A percentile compares a stretch with the other conserved stretches of the same genome.
phyloP scores from a whole-genome alignment of 75 land plant species.

The Isoetes taiwanensis region DNA sequence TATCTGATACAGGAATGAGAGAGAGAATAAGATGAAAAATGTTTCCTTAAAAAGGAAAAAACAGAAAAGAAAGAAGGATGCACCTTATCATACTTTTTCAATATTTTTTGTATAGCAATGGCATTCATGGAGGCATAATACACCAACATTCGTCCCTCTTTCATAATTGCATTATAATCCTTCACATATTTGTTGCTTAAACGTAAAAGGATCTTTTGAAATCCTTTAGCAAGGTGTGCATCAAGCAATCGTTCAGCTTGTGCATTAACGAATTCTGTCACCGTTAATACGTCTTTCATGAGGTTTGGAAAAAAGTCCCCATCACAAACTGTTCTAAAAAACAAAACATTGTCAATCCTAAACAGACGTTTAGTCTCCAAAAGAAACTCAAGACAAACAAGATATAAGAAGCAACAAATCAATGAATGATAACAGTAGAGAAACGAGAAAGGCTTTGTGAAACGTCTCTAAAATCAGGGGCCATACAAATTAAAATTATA shows the following conservation, averaged over 20 bases:
- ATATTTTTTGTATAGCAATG: not conserved
- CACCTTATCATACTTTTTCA: constrained; percentile 4
- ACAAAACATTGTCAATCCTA: too few species aligned
- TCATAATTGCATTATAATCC: not conserved
- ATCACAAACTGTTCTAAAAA: constrained; percentile 6
- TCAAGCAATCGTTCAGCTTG: not conserved
- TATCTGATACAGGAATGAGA: too few species aligned
- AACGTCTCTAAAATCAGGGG: not conserved
- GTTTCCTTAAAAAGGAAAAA: too few species aligned
- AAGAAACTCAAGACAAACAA: too few species aligned
- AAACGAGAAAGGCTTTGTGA: not conserved
- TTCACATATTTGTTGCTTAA: not conserved
- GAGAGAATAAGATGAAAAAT: too few species aligned
- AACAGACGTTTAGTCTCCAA: too few species aligned
- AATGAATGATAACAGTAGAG: not conserved
- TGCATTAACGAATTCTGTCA: not conserved
- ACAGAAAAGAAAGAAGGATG: too few species aligned
- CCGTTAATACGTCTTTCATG: not conserved
- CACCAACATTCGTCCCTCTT: not conserved
- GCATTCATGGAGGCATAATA: constrained; percentile 6
- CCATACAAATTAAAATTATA: not conserved
- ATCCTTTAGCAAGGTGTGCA: not conserved
- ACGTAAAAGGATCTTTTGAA: not conserved
- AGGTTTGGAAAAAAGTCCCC: constrained; percentile 1
- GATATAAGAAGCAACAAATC: too few species aligned